These are phyloP conservation scores for Penicillium crystallinum DNA, from an alignment of 495 filamentous ascomycete species.

Conservation along the genomic window DNA sequence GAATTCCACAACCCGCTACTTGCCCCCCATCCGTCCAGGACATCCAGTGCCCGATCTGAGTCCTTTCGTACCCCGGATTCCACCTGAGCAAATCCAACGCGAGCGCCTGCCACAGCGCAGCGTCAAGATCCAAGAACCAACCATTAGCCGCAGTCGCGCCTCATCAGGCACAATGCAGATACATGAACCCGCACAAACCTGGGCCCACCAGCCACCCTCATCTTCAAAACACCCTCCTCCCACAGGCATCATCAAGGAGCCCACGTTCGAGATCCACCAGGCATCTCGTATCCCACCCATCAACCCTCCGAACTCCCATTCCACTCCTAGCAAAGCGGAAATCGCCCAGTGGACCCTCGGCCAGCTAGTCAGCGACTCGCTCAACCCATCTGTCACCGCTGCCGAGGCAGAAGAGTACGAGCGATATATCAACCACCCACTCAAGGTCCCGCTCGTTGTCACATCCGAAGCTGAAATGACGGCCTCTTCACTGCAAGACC, in stretches of 20 bases:
- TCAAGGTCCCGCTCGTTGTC: conserved; percentile 81
- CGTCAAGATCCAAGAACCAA: conserved; percentile 44
- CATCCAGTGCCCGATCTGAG: conserved; percentile 71
- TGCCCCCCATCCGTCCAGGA: conserved; percentile 61
- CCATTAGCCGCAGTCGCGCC: conserved; percentile 3
- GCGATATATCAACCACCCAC: conserved; percentile 86
- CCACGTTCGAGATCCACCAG: conserved; percentile 21
- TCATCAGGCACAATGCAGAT: not conserved
- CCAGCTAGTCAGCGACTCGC: conserved; percentile 72
- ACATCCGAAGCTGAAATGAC: conserved; percentile 59
- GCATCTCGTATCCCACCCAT: conserved; percentile 21
- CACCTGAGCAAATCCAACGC: conserved; percentile 33
- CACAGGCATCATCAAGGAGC: conserved; percentile 43
- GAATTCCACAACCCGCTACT: conserved; percentile 77
- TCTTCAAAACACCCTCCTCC: conserved; percentile 28
- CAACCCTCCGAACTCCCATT: conserved; percentile 17
- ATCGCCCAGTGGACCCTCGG: conserved; percentile 80
- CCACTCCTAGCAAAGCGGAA: conserved; percentile 52
- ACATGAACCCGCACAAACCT: conserved; percentile 13
- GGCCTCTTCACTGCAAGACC: conserved; percentile 34
- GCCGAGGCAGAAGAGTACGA: conserved; percentile 80
- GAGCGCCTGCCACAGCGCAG: conserved; percentile 36
- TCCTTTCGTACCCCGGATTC: conserved; percentile 70
- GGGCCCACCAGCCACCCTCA: conserved; percentile 29
- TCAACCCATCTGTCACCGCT: conserved; percentile 70